These are phyloP conservation scores for Naganishia antarctica DNA, from an alignment of 768 basidiomycete species.

Conservation along the genomic window DNA sequence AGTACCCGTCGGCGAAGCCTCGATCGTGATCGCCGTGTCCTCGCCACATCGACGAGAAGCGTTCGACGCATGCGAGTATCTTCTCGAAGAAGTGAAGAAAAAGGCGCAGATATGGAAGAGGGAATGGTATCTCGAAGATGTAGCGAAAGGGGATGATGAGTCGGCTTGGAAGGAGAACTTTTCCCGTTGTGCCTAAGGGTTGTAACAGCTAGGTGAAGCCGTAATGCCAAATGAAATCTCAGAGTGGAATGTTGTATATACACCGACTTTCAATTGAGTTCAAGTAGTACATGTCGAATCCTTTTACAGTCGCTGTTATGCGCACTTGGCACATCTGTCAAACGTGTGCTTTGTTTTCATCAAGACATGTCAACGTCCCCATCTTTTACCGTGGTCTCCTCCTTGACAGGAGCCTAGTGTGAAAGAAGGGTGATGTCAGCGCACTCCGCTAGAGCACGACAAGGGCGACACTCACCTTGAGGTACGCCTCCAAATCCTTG, in stretches of 20 bases:
- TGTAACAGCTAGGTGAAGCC: not conserved
- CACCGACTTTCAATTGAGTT: not conserved
- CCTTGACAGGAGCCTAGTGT: not conserved
- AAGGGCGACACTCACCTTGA: constrained; percentile 1
- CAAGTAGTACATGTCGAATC: not conserved
- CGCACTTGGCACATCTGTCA: too few relatives aligned
- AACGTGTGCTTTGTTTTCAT: not conserved
- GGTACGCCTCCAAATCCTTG: constrained; percentile 65
- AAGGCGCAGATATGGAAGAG: constrained; percentile 87
- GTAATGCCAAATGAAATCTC: not conserved
- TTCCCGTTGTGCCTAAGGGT: not conserved
- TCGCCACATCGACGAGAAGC: constrained; percentile 78
- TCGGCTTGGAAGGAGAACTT: constrained; percentile 69
- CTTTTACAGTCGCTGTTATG: too few relatives aligned
- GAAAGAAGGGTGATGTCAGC: not conserved
- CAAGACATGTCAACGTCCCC: constrained; percentile 16
- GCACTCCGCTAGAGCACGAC: not conserved
- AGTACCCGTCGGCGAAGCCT: constrained; percentile 72
- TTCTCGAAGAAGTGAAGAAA: constrained; percentile 78
- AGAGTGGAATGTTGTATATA: not conserved
- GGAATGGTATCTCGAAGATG: constrained; percentile 64
- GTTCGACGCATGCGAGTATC: constrained; percentile 70
- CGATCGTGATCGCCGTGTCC: constrained; percentile 78
- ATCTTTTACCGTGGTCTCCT: constrained; percentile 3
- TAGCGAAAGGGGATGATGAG: constrained; percentile 54